phyloP scores from a whole-genome alignment of 192 early-diverging fungal species.

The Podila clonocystis region DNA sequence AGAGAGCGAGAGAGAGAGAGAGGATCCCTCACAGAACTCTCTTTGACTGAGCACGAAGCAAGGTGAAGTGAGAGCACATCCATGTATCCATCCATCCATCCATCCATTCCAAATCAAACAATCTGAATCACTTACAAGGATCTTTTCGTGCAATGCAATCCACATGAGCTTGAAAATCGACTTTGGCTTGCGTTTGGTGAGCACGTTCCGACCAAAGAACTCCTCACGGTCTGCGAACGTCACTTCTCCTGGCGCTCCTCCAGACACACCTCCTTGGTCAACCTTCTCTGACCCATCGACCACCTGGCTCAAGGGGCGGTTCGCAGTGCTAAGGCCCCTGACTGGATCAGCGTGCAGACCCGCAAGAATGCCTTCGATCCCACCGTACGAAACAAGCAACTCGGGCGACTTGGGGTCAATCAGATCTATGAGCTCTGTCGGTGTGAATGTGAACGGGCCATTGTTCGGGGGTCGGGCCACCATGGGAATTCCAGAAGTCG shows the following conservation, averaged over 20 bases:
- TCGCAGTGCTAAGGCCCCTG: slow-evolving; percentile 55
- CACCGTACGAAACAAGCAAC: slow-evolving; percentile 54
- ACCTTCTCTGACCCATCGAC: not conserved
- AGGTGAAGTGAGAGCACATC: too few relatives aligned
- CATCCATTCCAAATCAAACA: not conserved
- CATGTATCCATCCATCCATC: not conserved
- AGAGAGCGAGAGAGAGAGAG: too few relatives aligned
- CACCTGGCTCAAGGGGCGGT: slow-evolving; percentile 12
- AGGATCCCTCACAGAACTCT: too few relatives aligned
- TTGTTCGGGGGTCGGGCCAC: slow-evolving; percentile 16
- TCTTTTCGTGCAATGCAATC: slow-evolving; percentile 86
- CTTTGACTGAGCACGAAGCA: too few relatives aligned
- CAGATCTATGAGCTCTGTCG: slow-evolving; percentile 56
- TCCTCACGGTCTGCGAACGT: slow-evolving; percentile 63
- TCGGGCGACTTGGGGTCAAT: slow-evolving; percentile 68
- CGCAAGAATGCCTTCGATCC: slow-evolving; percentile 58
- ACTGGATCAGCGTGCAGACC: slow-evolving; percentile 59
- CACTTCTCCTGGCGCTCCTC: slow-evolving; percentile 3
- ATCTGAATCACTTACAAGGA: slow-evolving; percentile 58
- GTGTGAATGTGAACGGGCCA: slow-evolving; percentile 64
- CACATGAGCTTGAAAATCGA: slow-evolving; percentile 80
- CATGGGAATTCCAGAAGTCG: not conserved
- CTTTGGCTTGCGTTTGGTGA: slow-evolving; percentile 76
- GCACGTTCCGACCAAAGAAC: slow-evolving; percentile 75
- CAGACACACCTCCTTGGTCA: not conserved